Percentiles rank a stretch among this genome's conserved stretches.
phyloP scores from a whole-genome alignment of 2,329 filamentous ascomycete genomes.

The Chrysoporthe puriensis region DNA sequence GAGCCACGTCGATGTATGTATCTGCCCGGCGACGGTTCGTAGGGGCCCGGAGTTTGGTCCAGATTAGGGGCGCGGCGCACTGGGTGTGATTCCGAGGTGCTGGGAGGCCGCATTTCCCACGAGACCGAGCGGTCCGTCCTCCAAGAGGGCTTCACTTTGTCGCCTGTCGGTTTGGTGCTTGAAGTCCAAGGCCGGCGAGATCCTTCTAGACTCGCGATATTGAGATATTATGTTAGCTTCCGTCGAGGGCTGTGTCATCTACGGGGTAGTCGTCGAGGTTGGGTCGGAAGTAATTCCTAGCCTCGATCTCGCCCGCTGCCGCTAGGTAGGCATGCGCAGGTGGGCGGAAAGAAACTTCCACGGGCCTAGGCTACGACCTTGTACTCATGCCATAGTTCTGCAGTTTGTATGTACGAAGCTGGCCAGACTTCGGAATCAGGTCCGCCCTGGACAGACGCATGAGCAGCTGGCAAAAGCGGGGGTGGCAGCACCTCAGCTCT shows the following conservation, averaged over 20 bases:
- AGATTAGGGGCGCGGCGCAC: neutral
- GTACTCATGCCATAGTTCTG: neutral
- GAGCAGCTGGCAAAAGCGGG: constrained; percentile 2
- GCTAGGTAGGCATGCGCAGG: neutral
- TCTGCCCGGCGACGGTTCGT: neutral
- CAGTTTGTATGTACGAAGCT: neutral
- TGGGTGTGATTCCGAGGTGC: neutral
- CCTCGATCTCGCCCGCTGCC: neutral
- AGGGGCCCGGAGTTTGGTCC: neutral
- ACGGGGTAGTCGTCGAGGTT: neutral
- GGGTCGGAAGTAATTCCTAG: neutral
- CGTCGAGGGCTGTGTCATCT: neutral
- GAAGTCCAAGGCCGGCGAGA: neutral
- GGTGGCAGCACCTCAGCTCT: neutral
- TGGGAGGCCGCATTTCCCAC: neutral
- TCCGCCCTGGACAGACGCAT: neutral
- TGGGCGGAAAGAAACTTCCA: neutral
- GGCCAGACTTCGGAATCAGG: neutral
- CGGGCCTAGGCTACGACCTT: neutral
- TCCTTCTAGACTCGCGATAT: neutral
- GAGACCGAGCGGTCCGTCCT: neutral
- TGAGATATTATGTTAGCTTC: neutral
- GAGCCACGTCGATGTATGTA: neutral
- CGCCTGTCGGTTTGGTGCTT: neutral
- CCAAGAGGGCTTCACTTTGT: neutral